phyloP scores from a whole-genome alignment of 768 basidiomycete species.

The Wakefieldia striispora region DNA sequence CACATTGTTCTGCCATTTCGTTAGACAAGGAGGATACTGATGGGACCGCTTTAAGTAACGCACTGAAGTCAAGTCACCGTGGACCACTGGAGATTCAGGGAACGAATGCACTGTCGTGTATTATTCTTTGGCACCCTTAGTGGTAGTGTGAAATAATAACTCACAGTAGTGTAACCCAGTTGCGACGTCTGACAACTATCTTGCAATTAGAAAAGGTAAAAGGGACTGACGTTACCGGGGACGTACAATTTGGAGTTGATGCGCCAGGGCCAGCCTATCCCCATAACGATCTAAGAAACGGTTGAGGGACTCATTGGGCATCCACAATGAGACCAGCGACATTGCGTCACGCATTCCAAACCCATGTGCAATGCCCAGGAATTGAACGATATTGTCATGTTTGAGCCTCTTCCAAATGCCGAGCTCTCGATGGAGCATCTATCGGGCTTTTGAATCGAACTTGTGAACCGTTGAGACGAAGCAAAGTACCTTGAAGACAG shows the following conservation, averaged over 20 bases:
- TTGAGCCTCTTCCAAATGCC: constrained; percentile 11
- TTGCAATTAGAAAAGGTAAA: neutral
- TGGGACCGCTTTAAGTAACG: neutral
- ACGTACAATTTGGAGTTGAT: neutral
- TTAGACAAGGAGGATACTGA: neutral
- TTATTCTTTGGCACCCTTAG: neutral
- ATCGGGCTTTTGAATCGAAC: rapidly evolving
- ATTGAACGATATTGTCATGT: neutral
- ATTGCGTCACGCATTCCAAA: neutral
- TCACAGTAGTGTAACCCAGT: neutral
- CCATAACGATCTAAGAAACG: neutral
- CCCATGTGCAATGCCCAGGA: constrained; percentile 19
- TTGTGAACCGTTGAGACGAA: rapidly evolving
- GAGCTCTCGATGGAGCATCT: constrained; percentile 29
- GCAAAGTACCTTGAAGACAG: neutral
- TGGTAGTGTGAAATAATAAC: neutral
- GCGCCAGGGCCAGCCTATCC: neutral
- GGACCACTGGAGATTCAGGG: neutral
- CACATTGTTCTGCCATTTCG: constrained; percentile 4
- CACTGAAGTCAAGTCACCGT: neutral
- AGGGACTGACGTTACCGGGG: neutral
- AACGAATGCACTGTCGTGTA: neutral
- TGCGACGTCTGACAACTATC: neutral
- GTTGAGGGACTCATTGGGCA: neutral
- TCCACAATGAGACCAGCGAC: neutral